phyloP scores from a whole-genome alignment of 352 stramenopile genomes.

The Pythium dissimile region DNA sequence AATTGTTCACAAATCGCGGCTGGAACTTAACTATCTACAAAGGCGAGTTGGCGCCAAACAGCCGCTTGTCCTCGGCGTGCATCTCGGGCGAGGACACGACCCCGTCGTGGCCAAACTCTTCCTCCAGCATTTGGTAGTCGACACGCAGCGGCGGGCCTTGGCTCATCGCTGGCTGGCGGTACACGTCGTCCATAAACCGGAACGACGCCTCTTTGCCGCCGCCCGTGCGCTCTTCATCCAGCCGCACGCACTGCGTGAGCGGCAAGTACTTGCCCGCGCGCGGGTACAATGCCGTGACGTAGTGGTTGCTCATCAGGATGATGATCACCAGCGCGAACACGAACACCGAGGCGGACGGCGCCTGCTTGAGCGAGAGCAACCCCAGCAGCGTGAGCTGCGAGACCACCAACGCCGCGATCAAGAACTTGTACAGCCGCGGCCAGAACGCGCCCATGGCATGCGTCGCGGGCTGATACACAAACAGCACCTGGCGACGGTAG shows the following conservation, averaged over 20 bases:
- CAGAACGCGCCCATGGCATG: conserved; percentile 69
- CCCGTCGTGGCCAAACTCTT: conserved; percentile 27
- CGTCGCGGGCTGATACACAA: conserved; percentile 56
- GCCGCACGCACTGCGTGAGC: conserved; percentile 47
- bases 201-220: conserved; percentile 39
- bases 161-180: conserved; percentile 67
- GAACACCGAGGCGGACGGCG: conserved; percentile 18
- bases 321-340: conserved; percentile 30
- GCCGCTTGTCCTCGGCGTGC: conserved; percentile 40
- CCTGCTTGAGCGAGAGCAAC: conserved; percentile 77
- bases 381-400: conserved; percentile 74
- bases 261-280: conserved; percentile 57
- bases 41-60: conserved; percentile 28
- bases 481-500: conserved; percentile 67
- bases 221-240: conserved; percentile 41
- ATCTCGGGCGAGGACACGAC: conserved; percentile 39
- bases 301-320: conserved; percentile 62
- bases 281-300: conserved; percentile 52
- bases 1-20: background rate
- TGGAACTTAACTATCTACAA: conserved; percentile 1
- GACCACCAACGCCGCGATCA: conserved; percentile 69
- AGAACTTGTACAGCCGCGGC: conserved; percentile 73
- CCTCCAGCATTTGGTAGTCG: conserved; percentile 58
- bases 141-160: conserved; percentile 41
- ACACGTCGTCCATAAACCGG: conserved; percentile 68